Percentiles rank a stretch among this genome's conserved stretches.
These are phyloP conservation scores for Lepidopterella palustris DNA, from an alignment of 495 filamentous ascomycete species.

Conservation along the genomic window DNA sequence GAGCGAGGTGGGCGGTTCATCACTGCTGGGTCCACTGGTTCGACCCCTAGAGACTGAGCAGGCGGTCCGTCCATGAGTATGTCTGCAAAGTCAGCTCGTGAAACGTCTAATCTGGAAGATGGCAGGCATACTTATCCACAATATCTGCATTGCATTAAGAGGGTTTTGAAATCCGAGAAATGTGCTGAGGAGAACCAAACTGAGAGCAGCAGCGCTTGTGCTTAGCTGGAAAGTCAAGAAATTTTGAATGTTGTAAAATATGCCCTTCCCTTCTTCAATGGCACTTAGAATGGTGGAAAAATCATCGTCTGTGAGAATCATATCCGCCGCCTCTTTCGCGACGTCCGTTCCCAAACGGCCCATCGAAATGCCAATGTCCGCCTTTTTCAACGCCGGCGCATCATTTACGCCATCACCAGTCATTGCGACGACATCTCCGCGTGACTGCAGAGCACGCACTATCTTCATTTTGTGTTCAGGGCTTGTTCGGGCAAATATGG, in stretches of 20 bases:
- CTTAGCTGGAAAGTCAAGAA: conserved; percentile 98
- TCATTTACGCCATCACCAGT: conserved; percentile 98
- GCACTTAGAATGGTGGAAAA: conserved; percentile 95
- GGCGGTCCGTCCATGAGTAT: conserved; percentile 99
- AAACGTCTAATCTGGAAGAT: neutral
- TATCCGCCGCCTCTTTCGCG: conserved; percentile 98
- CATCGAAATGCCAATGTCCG: conserved; percentile 98
- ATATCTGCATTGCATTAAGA: conserved; percentile 96
- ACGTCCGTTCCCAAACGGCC: conserved; percentile 92
- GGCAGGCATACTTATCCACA: conserved; percentile 86
- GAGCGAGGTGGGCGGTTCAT: conserved; percentile 88
- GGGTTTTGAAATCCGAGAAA: conserved; percentile 88
- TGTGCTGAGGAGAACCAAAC: conserved; percentile 85
- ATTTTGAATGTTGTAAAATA: conserved; percentile 99
- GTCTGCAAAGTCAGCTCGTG: conserved; percentile 50
- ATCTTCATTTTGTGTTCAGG: conserved; percentile 99
- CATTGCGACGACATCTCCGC: conserved; percentile 97
- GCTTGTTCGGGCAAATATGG: conserved; percentile 91
- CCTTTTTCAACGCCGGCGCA: conserved; percentile 92
- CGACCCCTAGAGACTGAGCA: conserved; percentile 92
- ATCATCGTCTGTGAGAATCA: conserved; percentile 97
- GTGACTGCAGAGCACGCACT: conserved; percentile 79
- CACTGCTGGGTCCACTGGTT: conserved; percentile 88
- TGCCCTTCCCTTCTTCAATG: conserved; percentile 97
- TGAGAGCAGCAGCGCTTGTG: conserved; percentile 89